Conservation (phyloP, 2,329 filamentous ascomycete genomes). For the Trichoderma sp. region DNA sequence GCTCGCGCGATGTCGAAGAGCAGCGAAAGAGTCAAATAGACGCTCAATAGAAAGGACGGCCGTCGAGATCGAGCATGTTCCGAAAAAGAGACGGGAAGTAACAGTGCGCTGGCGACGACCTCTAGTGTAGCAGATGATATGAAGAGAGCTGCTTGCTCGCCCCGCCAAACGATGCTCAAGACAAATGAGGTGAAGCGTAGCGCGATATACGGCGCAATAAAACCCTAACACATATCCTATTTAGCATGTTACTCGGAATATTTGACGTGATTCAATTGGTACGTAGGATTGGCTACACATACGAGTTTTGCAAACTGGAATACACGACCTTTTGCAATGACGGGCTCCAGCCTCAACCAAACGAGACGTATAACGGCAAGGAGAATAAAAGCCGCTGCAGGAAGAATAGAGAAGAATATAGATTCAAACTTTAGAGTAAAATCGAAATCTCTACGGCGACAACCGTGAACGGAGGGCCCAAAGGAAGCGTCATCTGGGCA, state of each 20-base stretch:
- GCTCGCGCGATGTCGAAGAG: conserved; percentile 44
- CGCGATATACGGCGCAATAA: conserved; percentile 24
- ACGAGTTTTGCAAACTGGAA: conserved; percentile 36
- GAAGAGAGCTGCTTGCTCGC: conserved; percentile 22
- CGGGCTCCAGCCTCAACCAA: conserved; percentile 32
- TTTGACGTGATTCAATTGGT: not conserved
- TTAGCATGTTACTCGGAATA: not conserved
- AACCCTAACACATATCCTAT: not conserved
- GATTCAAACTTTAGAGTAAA: conserved; percentile 51
- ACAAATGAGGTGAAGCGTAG: conserved; percentile 35
- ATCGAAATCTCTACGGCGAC: conserved; percentile 46
- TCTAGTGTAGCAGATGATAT: conserved; percentile 22
- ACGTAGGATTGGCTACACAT: conserved; percentile 15
- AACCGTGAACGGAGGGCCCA: conserved; percentile 46
- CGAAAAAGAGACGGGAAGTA: not conserved
- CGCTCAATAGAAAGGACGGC: conserved; percentile 43
- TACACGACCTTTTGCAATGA: conserved; percentile 35
- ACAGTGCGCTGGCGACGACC: conserved; percentile 28
- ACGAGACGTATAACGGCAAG: conserved; percentile 35
- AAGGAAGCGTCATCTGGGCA: conserved; percentile 41
- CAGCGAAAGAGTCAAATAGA: conserved; percentile 42
- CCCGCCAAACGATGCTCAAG: conserved; percentile 28
- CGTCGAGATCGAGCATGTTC: conserved; percentile 40
- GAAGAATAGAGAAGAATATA: conserved; percentile 45
- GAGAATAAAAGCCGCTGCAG: conserved; percentile 40